phyloP scores from a whole-genome alignment of 164 flowering plant genomes.

The Amborella trichopoda region DNA sequence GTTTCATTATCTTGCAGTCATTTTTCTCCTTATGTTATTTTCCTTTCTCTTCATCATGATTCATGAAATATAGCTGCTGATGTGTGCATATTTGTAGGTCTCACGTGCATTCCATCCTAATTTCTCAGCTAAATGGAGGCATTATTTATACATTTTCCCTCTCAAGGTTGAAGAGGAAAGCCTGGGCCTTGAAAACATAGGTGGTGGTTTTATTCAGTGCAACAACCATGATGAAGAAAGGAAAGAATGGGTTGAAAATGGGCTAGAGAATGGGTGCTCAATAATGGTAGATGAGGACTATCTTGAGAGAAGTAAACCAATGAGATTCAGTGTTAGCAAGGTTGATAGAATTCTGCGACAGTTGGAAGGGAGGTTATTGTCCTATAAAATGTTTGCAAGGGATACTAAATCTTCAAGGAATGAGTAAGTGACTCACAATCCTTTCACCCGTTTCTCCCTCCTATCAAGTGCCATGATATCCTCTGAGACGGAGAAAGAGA shows the following conservation, averaged over 20 bases:
- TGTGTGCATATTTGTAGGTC: too few relatives aligned
- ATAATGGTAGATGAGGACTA: slow-evolving; percentile 8
- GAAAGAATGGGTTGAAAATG: slow-evolving; percentile 12
- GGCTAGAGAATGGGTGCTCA: slow-evolving; percentile 10
- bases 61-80: too few relatives aligned
- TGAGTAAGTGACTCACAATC: slow-evolving; percentile 34
- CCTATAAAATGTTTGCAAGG: slow-evolving; percentile 90
- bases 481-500: too few relatives aligned
- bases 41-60: too few relatives aligned
- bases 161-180: slow-evolving; percentile 27
- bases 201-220: slow-evolving; percentile 4
- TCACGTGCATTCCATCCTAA: slow-evolving; percentile 92
- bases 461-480: too few relatives aligned
- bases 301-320: slow-evolving; percentile 43
- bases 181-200: slow-evolving; percentile 6
- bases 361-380: slow-evolving; percentile 73
- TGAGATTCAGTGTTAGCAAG: slow-evolving; percentile 36
- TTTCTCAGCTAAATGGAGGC: slow-evolving; percentile 94
- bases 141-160: slow-evolving; percentile 81
- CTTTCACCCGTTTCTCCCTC: too few relatives aligned
- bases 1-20: too few relatives aligned
- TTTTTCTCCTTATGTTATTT: too few relatives aligned
- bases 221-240: slow-evolving; percentile 5
- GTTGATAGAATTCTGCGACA: slow-evolving; percentile 54
- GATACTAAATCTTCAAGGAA: slow-evolving; percentile 93